A percentile compares a stretch with the other conserved stretches of the same genome.
Evolutionary conservation across 345 rosid species (phyloP).

Genomic region (Hirschfeldia incana): DNA sequence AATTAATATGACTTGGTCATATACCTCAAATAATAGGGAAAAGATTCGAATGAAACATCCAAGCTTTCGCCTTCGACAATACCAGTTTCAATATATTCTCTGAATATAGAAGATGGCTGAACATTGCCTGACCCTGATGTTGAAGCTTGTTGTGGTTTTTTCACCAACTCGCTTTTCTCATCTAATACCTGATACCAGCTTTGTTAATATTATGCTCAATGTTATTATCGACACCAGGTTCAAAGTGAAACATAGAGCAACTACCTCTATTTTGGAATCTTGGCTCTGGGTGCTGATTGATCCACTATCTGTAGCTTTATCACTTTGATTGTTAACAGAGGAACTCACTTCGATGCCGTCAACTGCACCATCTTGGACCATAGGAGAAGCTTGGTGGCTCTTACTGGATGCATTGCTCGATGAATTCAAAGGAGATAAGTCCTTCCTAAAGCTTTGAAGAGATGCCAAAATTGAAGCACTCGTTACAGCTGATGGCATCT

Average conservation of each 20-base stretch:
- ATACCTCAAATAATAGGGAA: constrained; percentile 92
- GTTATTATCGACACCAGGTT: constrained; percentile 42
- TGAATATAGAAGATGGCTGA: constrained; percentile 58
- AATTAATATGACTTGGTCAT: constrained; percentile 9
- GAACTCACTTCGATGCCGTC: constrained; percentile 50
- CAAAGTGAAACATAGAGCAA: constrained; percentile 58
- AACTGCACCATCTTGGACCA: no score
- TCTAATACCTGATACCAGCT: constrained; percentile 71
- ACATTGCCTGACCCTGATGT: constrained; percentile 61
- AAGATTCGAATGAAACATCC: constrained; percentile 72
- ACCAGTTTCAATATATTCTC: constrained; percentile 64
- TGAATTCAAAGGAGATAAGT: constrained; percentile 60
- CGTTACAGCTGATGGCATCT: constrained; percentile 59
- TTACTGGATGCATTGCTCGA: constrained; percentile 42
- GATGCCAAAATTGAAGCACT: constrained; percentile 48
- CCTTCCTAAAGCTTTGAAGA: constrained; percentile 60
- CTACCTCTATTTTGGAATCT: constrained; percentile 68
- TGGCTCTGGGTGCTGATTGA: constrained; percentile 54
- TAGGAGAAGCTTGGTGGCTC: no score
- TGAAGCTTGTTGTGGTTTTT: constrained; percentile 64
- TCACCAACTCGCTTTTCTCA: constrained; percentile 62
- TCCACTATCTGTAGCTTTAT: constrained; percentile 37
- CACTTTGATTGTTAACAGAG: constrained; percentile 42
- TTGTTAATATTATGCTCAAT: constrained; percentile 30
- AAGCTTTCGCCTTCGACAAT: constrained; percentile 74